These are phyloP conservation scores for Calocybe indica DNA, from an alignment of 768 basidiomycete species.

Conservation along the genomic window DNA sequence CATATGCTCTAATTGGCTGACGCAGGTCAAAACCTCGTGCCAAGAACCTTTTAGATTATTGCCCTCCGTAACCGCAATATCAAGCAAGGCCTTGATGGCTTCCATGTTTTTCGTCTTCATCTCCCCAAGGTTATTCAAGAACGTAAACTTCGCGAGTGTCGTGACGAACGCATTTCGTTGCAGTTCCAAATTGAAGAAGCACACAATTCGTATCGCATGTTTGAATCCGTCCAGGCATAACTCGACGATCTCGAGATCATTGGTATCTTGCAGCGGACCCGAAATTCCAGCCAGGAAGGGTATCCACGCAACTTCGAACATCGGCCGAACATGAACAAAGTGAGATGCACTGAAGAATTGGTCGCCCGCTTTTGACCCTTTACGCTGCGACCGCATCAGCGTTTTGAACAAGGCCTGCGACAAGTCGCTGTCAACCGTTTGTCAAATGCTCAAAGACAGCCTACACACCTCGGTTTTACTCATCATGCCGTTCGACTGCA, in stretches of 20 bases:
- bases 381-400: slow-evolving; percentile 88
- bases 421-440: slow-evolving; percentile 6
- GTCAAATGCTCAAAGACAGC: slow-evolving; percentile 2
- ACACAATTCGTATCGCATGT: slow-evolving; percentile 93
- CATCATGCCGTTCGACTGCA: slow-evolving; percentile 94
- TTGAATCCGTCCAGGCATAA: slow-evolving; percentile 94
- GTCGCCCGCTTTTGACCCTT: slow-evolving; percentile 67
- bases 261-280: slow-evolving; percentile 89
- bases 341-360: slow-evolving; percentile 97
- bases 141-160: slow-evolving; percentile 94
- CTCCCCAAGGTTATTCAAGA: slow-evolving; percentile 94
- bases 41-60: slow-evolving; percentile 94
- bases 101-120: slow-evolving; percentile 99
- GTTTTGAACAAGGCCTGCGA: slow-evolving; percentile 83
- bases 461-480: slow-evolving; percentile 83
- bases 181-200: slow-evolving; percentile 94
- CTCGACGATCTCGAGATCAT: slow-evolving; percentile 88
- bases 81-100: slow-evolving; percentile 91
- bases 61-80: slow-evolving; percentile 94
- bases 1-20: slow-evolving; percentile 98
- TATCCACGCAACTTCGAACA: slow-evolving; percentile 99
- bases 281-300: slow-evolving; percentile 94
- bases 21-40: slow-evolving; percentile 94
- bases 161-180: slow-evolving; percentile 99
- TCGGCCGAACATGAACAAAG: slow-evolving; percentile 92